These are phyloP conservation scores for Pseudogymnoascus sp. DNA, from an alignment of 2,329 filamentous ascomycete species.

Conservation along the genomic window DNA sequence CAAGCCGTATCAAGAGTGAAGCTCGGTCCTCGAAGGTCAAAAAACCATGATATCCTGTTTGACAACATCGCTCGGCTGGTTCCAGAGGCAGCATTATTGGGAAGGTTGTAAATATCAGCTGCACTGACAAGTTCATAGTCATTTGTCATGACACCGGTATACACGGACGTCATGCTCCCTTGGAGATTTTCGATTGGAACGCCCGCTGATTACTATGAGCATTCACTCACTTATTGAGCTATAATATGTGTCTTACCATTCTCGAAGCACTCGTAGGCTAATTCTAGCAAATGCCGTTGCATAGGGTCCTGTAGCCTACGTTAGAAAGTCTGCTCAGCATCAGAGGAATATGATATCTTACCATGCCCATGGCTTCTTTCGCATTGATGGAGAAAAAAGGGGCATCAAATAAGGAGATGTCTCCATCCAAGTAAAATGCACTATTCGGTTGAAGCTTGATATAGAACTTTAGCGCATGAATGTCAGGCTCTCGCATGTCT, in stretches of 20 bases:
- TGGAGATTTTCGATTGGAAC: neutral
- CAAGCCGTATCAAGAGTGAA: slow-evolving; percentile 41
- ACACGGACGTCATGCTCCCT: slow-evolving; percentile 1
- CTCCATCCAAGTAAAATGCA: slow-evolving; percentile 28
- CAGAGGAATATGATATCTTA: slow-evolving; percentile 26
- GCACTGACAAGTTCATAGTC: neutral
- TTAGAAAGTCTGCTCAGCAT: slow-evolving; percentile 13
- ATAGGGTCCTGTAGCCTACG: neutral
- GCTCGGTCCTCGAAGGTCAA: slow-evolving; percentile 44
- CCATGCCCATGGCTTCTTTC: slow-evolving; percentile 30
- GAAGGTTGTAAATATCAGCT: neutral
- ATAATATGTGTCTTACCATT: neutral
- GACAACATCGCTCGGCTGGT: slow-evolving; percentile 47
- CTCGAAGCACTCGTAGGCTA: neutral
- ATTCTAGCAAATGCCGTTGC: neutral
- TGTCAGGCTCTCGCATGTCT: neutral
- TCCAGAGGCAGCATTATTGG: slow-evolving; percentile 42
- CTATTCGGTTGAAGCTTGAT: slow-evolving; percentile 18
- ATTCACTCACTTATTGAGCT: too few relatives aligned
- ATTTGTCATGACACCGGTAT: neutral
- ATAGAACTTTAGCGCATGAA: neutral
- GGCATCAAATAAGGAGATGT: slow-evolving; percentile 32
- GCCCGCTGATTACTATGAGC: slow-evolving; percentile 3
- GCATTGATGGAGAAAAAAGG: slow-evolving; percentile 34
- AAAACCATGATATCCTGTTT: slow-evolving; percentile 47